Evolutionary conservation across 2,329 filamentous ascomycete species (phyloP).

Genomic region (Talaromyces sp.): DNA sequence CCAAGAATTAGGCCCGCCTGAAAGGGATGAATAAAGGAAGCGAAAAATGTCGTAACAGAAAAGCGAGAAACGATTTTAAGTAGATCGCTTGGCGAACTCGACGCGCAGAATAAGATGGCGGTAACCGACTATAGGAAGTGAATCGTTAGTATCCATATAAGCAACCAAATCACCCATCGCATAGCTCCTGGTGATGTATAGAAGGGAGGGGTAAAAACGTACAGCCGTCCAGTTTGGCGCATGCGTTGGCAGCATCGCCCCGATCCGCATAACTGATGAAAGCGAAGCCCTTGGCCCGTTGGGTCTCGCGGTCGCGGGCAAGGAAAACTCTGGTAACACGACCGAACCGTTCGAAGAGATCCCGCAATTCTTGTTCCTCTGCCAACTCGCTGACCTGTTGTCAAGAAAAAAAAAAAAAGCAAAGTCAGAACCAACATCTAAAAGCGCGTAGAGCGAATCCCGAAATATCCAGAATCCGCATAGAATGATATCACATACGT

Average conservation of each 20-base stretch:
- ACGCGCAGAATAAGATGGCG: slow-evolving; percentile 56
- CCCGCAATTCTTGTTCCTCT: slow-evolving; percentile 90
- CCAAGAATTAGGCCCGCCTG: slow-evolving; percentile 34
- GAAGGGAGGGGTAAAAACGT: slow-evolving; percentile 38
- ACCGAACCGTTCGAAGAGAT: slow-evolving; percentile 97
- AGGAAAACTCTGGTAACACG: slow-evolving; percentile 96
- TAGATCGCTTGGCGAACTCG: slow-evolving; percentile 54
- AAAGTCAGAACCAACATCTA: not conserved
- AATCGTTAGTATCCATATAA: slow-evolving; percentile 24
- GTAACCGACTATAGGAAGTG: slow-evolving; percentile 48
- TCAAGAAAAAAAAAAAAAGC: not conserved
- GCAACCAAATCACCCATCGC: not conserved
- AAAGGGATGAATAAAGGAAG: slow-evolving; percentile 29
- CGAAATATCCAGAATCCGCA: not conserved
- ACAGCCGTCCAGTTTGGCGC: slow-evolving; percentile 97
- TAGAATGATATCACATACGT: slow-evolving; percentile 64
- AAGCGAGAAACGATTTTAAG: slow-evolving; percentile 35
- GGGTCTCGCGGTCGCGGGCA: slow-evolving; percentile 96
- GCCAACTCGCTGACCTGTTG: slow-evolving; percentile 89
- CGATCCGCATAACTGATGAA: slow-evolving; percentile 97
- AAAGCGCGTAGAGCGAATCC: not conserved
- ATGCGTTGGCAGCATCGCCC: slow-evolving; percentile 85
- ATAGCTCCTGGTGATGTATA: slow-evolving; percentile 1
- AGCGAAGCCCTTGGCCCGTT: slow-evolving; percentile 95
- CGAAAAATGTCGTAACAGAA: slow-evolving; percentile 34